Percentiles rank a stretch among this genome's conserved stretches.
These are phyloP conservation scores for Sutorius australiensis DNA, from an alignment of 768 basidiomycete genomes.

Conservation along the genomic window DNA sequence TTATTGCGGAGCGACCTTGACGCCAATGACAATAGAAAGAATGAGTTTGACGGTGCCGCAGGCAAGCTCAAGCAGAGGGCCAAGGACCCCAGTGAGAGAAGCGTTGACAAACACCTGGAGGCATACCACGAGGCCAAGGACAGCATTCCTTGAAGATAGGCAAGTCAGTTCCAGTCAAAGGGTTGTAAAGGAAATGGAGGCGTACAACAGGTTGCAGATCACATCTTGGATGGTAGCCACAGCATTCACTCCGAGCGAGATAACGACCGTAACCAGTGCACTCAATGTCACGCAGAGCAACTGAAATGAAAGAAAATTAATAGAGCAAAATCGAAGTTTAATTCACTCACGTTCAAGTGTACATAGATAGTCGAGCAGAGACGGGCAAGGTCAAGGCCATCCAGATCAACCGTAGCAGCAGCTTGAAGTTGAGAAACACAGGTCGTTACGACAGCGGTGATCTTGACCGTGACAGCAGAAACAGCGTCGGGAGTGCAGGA, in stretches of 20 bases:
- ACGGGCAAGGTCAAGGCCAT: conserved; percentile 6
- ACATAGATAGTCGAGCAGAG: conserved; percentile 4
- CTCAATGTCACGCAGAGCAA: conserved; percentile 4
- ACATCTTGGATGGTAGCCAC: not conserved
- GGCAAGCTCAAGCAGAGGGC: conserved; percentile 7
- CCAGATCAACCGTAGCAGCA: not conserved
- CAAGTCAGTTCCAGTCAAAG: not conserved
- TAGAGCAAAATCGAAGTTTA: rapidly evolving
- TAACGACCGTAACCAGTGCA: conserved; percentile 3
- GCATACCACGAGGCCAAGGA: conserved; percentile 10
- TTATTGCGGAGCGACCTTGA: conserved; percentile 3
- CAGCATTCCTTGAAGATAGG: not conserved
- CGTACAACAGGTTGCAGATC: conserved; percentile 15
- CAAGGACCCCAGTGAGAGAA: conserved; percentile 4
- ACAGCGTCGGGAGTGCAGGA: conserved; percentile 9
- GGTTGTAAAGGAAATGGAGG: not conserved
- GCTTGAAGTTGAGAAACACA: conserved; percentile 12
- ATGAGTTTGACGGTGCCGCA: not conserved
- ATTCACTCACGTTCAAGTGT: conserved; percentile 2
- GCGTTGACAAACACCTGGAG: conserved; percentile 6
- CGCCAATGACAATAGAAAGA: not conserved
- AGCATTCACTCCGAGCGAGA: not conserved
- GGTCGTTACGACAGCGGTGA: conserved; percentile 5
- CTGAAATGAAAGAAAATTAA: not conserved
- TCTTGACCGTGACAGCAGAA: conserved; percentile 6